Percentiles rank a stretch among this genome's conserved stretches.
phyloP scores from a whole-genome alignment of 2,329 filamentous ascomycete genomes.

The Huntiella abstrusa region DNA sequence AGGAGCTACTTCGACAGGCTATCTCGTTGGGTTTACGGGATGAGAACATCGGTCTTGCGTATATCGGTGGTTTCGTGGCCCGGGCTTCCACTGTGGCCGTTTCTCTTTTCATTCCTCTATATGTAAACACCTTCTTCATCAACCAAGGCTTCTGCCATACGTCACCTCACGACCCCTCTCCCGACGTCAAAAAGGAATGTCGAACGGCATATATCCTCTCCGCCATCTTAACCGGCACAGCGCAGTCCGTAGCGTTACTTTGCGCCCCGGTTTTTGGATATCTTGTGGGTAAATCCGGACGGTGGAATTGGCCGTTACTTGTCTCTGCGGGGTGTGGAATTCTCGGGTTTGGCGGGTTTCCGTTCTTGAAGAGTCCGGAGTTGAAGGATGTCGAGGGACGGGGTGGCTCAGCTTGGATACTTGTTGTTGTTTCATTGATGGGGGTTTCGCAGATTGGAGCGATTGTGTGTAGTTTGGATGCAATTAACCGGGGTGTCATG shows the following conservation, averaged over 20 bases:
- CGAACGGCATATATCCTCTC: slow-evolving; percentile 74
- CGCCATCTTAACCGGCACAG: slow-evolving; percentile 70
- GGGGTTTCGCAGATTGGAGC: slow-evolving; percentile 90
- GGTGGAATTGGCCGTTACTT: slow-evolving; percentile 56
- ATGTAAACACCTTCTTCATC: slow-evolving; percentile 81
- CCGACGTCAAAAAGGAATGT: slow-evolving; percentile 71
- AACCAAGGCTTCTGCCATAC: slow-evolving; percentile 58
- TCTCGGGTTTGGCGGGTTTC: slow-evolving; percentile 59
- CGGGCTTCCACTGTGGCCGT: slow-evolving; percentile 89
- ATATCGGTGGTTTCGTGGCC: slow-evolving; percentile 85
- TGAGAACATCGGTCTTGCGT: slow-evolving; percentile 65
- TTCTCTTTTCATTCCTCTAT: slow-evolving; percentile 83
- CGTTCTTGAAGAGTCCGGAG: slow-evolving; percentile 59
- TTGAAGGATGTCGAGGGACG: slow-evolving; percentile 42
- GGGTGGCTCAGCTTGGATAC: slow-evolving; percentile 49
- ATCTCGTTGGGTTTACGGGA: slow-evolving; percentile 56
- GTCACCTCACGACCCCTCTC: slow-evolving; percentile 41
- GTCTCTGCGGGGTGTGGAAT: slow-evolving; percentile 55
- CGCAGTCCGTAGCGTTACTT: slow-evolving; percentile 69
- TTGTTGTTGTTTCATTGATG: slow-evolving; percentile 59
- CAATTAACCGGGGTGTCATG: slow-evolving; percentile 66
- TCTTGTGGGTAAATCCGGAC: slow-evolving; percentile 47
- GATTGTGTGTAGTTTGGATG: slow-evolving; percentile 86
- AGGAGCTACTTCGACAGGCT: slow-evolving; percentile 40
- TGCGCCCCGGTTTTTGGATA: slow-evolving; percentile 79